phyloP scores from a whole-genome alignment of 768 basidiomycete species.

The Gyrodon lividus region DNA sequence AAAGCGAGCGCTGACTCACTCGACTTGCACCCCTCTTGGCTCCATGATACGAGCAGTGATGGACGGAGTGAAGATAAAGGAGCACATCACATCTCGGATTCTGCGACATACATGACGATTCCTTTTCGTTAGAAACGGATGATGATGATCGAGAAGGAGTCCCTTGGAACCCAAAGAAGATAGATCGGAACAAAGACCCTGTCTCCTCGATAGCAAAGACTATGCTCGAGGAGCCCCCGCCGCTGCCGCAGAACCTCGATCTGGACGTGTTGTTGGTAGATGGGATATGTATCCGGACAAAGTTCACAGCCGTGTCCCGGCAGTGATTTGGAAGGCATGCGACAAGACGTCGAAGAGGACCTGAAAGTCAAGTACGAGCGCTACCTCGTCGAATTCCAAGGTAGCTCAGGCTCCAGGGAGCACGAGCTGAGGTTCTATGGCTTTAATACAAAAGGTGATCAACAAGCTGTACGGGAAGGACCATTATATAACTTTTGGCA shows the following conservation, averaged over 20 bases:
- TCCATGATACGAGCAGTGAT: not conserved
- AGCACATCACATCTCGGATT: not conserved
- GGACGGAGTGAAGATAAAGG: not conserved
- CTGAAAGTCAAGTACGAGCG: not conserved
- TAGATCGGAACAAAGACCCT: not conserved
- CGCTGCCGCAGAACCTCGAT: not conserved
- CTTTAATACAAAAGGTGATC: not conserved
- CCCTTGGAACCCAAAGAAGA: not conserved
- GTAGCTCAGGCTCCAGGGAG: not conserved
- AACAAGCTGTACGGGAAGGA: not conserved
- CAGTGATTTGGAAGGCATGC: not conserved
- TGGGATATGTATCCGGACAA: not conserved
- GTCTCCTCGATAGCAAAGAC: not conserved
- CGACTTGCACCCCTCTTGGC: not conserved
- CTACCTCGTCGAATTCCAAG: not conserved
- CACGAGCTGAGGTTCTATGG: not conserved
- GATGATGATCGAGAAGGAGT: not conserved
- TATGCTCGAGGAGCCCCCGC: not conserved
- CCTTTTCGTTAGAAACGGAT: not conserved
- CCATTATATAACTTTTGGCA: not conserved
- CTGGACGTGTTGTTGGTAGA: not conserved
- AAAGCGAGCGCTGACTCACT: not conserved
- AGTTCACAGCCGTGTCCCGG: not conserved
- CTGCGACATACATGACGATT: not conserved
- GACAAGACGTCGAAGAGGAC: not conserved